Percentiles rank a stretch among this genome's conserved stretches.
Conservation (phyloP, 129 eudicot species). For the Silybum marianum region DNA sequence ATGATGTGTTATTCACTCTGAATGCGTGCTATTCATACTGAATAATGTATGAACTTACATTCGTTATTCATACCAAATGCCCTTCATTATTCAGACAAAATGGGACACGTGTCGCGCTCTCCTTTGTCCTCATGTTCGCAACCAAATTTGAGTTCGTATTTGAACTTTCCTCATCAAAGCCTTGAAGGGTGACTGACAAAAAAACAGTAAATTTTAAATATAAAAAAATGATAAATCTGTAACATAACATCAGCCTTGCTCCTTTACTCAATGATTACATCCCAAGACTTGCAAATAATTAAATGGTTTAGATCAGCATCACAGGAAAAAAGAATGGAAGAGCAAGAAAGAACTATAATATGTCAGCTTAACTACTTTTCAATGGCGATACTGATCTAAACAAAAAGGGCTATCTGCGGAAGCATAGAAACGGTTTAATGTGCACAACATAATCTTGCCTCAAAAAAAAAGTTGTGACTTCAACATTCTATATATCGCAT, state of each 20-base stretch:
- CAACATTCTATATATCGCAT: background rate
- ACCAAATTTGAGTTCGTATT: too few relatives aligned
- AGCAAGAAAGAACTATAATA: background rate
- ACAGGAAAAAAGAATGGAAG: background rate
- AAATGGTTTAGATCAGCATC: background rate
- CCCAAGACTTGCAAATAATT: background rate
- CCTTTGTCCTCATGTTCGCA: too few relatives aligned
- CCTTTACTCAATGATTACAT: background rate
- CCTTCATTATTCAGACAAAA: too few relatives aligned
- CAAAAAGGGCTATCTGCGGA: background rate
- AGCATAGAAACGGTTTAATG: background rate
- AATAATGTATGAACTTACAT: too few relatives aligned
- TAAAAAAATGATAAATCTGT: background rate
- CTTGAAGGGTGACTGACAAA: too few relatives aligned
- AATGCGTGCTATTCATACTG: too few relatives aligned
- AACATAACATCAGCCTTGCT: background rate
- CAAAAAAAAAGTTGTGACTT: background rate
- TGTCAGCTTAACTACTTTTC: background rate
- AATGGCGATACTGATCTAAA: background rate
- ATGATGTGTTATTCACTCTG: too few relatives aligned
- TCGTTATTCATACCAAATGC: too few relatives aligned
- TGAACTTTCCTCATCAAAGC: too few relatives aligned
- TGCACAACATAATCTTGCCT: background rate
- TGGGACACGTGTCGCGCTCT: too few relatives aligned
- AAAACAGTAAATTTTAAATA: too few relatives aligned